These are phyloP conservation scores for Trametes cubensis DNA, from an alignment of 768 basidiomycete genomes.

Conservation along the genomic window DNA sequence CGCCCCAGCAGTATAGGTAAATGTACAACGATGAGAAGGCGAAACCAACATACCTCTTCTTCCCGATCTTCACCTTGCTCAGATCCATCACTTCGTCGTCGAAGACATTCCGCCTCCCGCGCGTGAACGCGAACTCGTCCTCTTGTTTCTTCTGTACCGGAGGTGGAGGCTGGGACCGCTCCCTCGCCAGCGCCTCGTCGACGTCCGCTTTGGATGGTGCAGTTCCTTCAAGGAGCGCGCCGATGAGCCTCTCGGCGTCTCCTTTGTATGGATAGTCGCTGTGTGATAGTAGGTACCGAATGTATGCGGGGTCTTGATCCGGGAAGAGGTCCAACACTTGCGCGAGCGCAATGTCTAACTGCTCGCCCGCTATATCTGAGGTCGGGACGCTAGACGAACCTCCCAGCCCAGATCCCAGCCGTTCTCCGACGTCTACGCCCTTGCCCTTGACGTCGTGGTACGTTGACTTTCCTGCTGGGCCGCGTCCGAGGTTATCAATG, in stretches of 20 bases:
- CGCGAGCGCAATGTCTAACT: conserved; percentile 58
- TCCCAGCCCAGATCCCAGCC: neutral
- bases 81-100: conserved; percentile 74
- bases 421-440: conserved; percentile 35
- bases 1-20: neutral
- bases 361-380: conserved; percentile 35
- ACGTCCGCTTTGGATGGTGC: conserved; percentile 48
- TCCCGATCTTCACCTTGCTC: conserved; percentile 60
- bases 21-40: conserved; percentile 13
- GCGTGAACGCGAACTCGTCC: conserved; percentile 35
- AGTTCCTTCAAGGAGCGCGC: conserved; percentile 75
- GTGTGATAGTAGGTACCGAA: conserved; percentile 58
- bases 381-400: neutral
- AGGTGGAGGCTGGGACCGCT: conserved; percentile 20
- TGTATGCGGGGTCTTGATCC: conserved; percentile 55
- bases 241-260: conserved; percentile 64
- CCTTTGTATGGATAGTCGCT: conserved; percentile 51
- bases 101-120: conserved; percentile 71
- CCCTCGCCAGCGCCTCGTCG: conserved; percentile 25
- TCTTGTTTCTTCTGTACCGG: neutral
- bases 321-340: conserved; percentile 82
- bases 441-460: conserved; percentile 21
- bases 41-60: conserved; percentile 52
- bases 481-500: conserved; percentile 42
- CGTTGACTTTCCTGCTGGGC: conserved; percentile 38